Evolutionary conservation across 129 eudicot species (phyloP), one percentile per base, ranked within the genome.

Genomic region (Heracleum sosnowskyi): DNA sequence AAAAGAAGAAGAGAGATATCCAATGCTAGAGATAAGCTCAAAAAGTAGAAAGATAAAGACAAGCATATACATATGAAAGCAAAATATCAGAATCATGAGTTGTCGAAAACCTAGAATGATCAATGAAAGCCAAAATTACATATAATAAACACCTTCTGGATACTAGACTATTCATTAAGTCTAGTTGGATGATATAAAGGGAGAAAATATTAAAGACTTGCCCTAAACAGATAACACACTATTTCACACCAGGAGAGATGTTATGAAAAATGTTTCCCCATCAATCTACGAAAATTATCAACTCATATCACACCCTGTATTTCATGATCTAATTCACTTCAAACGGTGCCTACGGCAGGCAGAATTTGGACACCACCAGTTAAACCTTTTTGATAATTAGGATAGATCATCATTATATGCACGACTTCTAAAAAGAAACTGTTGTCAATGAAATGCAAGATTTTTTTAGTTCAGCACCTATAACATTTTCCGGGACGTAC

Each of bases 401-500:
- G 72, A 66, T 33, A 66, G 4, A 35, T 37, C 2, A 24, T 70
- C 22, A 69, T 24, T 18, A 26, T 70, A 35, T 18, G 26, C 47
- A 70, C 15, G 2, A 37, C 45, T 18, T 20, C 5, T 1, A 39
- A 9, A 39, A 35, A 36, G 26, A 70, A 22, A 70, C 29, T 70
- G 33, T 11, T 24, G 8, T 22, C 28, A 70, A 36, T 26, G n/a
- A 70, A 20, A 37, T 20, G 74, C 13, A 4, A 34, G 33, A 24
- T 7, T 31, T 73, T 71, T 26, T 77, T 16, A 37, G 74, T 36
- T 76, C 17, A 40, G 82, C 70, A 96, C 99, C 99, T 96, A 86
- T 86, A 96, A 82, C 97, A 96, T 87, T 96, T 96, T 77, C 99
- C 99, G 7, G 97, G 99, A 2, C 97, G 90, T 60, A 96, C 83